Conservation (phyloP, 129 eudicot species). For the Oenanthe sinensis region DNA sequence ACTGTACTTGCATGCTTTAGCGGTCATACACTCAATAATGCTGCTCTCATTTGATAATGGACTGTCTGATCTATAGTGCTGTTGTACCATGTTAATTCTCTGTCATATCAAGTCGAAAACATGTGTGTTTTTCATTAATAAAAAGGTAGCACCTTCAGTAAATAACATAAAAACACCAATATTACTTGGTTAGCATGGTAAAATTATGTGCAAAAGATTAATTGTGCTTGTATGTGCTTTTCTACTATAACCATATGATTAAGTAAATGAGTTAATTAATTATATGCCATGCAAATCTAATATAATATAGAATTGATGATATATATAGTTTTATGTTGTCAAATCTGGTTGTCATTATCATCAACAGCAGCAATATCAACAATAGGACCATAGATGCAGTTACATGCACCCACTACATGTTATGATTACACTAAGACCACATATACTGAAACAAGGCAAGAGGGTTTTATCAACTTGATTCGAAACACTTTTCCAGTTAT, state of each 20-base stretch:
- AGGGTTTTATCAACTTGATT: background rate
- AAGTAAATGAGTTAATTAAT: too few species aligned
- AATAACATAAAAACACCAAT: background rate
- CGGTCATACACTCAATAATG: conserved; percentile 51
- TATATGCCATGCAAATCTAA: background rate
- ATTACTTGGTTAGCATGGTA: background rate
- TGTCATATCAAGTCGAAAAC: background rate
- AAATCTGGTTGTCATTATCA: background rate
- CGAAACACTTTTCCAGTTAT: background rate
- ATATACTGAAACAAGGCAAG: background rate
- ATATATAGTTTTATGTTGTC: background rate
- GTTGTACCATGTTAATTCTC: conserved; percentile 18
- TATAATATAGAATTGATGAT: too few species aligned
- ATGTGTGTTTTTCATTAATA: background rate
- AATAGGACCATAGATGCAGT: conserved; percentile 5
- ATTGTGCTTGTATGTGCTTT: background rate
- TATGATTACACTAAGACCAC: background rate
- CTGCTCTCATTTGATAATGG: conserved; percentile 33
- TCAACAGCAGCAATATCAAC: background rate
- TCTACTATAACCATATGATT: background rate
- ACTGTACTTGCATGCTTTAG: conserved; percentile 38
- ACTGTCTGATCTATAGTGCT: conserved; percentile 32
- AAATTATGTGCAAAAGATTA: background rate
- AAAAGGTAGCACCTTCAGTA: background rate
- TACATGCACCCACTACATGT: conserved; percentile 1